A percentile compares a stretch with the other conserved stretches of the same genome.
phyloP scores from a whole-genome alignment of 306 rosid genomes.

The Arachis stenosperma region DNA sequence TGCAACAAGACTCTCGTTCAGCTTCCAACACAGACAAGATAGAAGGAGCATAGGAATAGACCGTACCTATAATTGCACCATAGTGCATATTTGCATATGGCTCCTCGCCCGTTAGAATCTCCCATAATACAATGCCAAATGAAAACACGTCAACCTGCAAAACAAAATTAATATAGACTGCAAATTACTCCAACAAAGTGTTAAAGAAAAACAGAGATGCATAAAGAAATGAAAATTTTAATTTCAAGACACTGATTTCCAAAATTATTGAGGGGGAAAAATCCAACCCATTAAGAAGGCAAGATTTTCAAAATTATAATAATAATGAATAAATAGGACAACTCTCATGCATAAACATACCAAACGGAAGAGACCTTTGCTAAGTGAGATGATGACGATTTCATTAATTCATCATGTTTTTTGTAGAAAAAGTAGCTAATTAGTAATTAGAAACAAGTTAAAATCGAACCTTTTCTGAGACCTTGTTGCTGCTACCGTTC shows the following conservation, averaged over 20 bases:
- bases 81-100: constrained; percentile 95
- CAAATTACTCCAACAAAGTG: constrained; percentile 20
- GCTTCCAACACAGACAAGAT: not conserved
- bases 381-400: constrained; percentile 4
- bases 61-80: constrained; percentile 85
- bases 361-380: constrained; percentile 5
- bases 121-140: constrained; percentile 93
- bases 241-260: not conserved
- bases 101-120: constrained; percentile 89
- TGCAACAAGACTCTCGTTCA: constrained; percentile 22
- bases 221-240: not conserved
- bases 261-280: constrained; percentile 1
- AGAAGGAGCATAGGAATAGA: constrained; percentile 25
- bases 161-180: constrained; percentile 36
- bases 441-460: constrained; percentile 6
- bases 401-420: not conserved
- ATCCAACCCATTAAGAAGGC: not conserved
- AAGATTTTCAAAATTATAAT: not conserved
- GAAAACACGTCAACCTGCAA: constrained; percentile 91
- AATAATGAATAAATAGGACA: constrained; percentile 13
- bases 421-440: constrained; percentile 13
- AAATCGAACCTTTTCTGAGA: constrained; percentile 79
- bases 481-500: constrained; percentile 86
- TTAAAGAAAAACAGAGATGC: constrained; percentile 4
- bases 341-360: not conserved